Evolutionary conservation across 2,329 filamentous ascomycete genomes (phyloP).

Genomic region (Cordyceps pruinosa): DNA sequence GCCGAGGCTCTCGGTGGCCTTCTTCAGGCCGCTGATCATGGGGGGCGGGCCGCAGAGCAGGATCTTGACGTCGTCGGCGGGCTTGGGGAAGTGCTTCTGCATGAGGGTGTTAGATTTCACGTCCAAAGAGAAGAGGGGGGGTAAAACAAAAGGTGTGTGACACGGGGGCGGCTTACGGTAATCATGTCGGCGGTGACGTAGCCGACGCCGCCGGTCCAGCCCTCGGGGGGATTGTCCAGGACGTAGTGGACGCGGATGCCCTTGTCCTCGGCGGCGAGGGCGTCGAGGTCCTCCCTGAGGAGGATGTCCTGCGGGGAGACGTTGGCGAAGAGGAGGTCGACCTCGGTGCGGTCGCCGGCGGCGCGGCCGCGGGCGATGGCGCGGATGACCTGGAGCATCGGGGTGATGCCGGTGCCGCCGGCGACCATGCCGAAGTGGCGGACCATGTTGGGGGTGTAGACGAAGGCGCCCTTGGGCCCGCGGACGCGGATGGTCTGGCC

Average conservation of each 20-base stretch:
- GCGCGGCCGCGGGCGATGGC: constrained; percentile 78
- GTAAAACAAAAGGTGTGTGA: constrained; percentile 9
- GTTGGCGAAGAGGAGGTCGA: constrained; percentile 96
- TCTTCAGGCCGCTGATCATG: constrained; percentile 97
- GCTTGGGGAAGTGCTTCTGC: constrained; percentile 71
- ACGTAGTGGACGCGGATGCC: constrained; percentile 90
- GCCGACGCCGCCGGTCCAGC: constrained; percentile 86
- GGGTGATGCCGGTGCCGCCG: constrained; percentile 94
- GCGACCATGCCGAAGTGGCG: constrained; percentile 97
- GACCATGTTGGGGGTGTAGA: constrained; percentile 95
- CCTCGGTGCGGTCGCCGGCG: constrained; percentile 75
- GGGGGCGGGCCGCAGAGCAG: constrained; percentile 92
- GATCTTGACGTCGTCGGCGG: constrained; percentile 84
- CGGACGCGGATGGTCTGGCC: constrained; percentile 84
- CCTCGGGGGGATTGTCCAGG: constrained; percentile 87
- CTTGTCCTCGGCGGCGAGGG: constrained; percentile 67
- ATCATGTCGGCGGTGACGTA: constrained; percentile 97
- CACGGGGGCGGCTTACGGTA: too few relatives aligned
- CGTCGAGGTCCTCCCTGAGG: constrained; percentile 84
- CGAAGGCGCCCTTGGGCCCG: constrained; percentile 95
- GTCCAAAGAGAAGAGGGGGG: not conserved
- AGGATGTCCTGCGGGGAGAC: constrained; percentile 90
- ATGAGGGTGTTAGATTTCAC: constrained; percentile 16
- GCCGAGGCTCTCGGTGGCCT: constrained; percentile 79
- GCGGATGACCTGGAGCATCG: constrained; percentile 94